A percentile compares a stretch with the other conserved stretches of the same genome.
phyloP scores from a whole-genome alignment of 2,329 filamentous ascomycete genomes.

The Dothiorella sarmentorum region DNA sequence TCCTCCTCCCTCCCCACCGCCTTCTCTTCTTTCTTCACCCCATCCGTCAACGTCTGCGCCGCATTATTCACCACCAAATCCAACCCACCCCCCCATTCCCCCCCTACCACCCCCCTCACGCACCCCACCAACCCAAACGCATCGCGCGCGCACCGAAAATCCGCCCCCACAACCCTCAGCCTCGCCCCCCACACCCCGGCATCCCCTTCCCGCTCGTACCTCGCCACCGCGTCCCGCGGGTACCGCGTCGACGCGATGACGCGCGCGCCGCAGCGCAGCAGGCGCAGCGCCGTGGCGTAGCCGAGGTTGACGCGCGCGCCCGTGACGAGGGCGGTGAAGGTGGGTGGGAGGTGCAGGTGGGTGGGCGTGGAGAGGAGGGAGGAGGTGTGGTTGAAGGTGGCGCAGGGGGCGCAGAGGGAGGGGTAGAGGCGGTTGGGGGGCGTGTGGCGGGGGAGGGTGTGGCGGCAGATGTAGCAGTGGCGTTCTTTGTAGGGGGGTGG shows the following conservation, averaged over 20 bases:
- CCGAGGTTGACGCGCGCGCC: constrained; percentile 38
- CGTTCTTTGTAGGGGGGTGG: background rate
- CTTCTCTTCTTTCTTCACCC: background rate
- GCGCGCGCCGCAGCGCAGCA: constrained; percentile 35
- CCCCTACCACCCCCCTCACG: constrained; percentile 24
- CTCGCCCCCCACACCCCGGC: constrained; percentile 23
- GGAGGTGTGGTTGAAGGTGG: constrained; percentile 34
- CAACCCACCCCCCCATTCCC: constrained; percentile 19
- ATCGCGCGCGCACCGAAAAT: constrained; percentile 33
- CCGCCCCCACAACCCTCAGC: constrained; percentile 33
- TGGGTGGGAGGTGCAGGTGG: constrained; percentile 20
- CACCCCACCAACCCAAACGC: constrained; percentile 29
- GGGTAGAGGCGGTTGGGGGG: constrained; percentile 26
- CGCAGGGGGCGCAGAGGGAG: constrained; percentile 34
- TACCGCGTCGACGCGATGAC: constrained; percentile 39
- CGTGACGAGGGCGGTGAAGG: constrained; percentile 33
- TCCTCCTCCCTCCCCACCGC: background rate
- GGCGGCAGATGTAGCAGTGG: constrained; percentile 36
- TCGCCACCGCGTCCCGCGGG: constrained; percentile 32
- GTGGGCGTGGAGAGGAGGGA: constrained; percentile 27
- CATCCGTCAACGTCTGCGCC: constrained; percentile 38
- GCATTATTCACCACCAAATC: constrained; percentile 41
- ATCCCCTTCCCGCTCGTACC: constrained; percentile 27
- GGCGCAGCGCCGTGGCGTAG: constrained; percentile 32
- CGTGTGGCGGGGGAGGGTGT: constrained; percentile 18